These are phyloP conservation scores for Earliella scabrosa DNA, from an alignment of 1,284 basidiomycete species.

Conservation along the genomic window DNA sequence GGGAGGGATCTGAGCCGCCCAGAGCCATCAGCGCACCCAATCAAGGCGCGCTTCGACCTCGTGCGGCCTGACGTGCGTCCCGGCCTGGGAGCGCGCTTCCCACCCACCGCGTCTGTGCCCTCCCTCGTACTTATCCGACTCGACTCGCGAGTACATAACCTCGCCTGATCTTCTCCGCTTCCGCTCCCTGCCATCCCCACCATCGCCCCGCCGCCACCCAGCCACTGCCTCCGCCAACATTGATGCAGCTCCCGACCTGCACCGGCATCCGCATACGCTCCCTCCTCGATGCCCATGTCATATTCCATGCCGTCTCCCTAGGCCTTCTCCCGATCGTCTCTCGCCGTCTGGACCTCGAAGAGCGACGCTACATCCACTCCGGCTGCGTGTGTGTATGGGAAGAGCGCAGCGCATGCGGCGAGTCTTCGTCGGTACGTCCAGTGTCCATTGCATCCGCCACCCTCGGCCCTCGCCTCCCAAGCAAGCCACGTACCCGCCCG, in stretches of 20 bases:
- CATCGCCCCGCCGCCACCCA: neutral
- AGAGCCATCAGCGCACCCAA: constrained; percentile 18
- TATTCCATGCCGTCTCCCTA: constrained; percentile 47
- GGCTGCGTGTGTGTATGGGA: constrained; percentile 54
- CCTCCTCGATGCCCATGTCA: constrained; percentile 45
- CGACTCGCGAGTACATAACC: constrained; percentile 14
- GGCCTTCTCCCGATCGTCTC: constrained; percentile 44
- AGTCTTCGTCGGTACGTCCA: constrained; percentile 41
- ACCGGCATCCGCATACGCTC: constrained; percentile 43
- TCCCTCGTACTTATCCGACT: constrained; percentile 6
- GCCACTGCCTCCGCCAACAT: neutral
- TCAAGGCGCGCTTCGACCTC: constrained; percentile 6
- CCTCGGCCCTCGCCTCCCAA: neutral
- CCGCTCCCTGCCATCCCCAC: neutral
- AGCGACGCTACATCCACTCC: constrained; percentile 45
- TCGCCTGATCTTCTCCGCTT: constrained; percentile 4
- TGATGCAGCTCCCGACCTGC: constrained; percentile 52
- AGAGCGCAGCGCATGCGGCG: constrained; percentile 43
- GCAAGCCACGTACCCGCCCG: neutral
- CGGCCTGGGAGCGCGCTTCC: no score
- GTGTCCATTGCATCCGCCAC: constrained; percentile 18
- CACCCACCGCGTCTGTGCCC: no score
- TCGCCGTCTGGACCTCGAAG: constrained; percentile 46
- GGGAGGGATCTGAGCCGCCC: constrained; percentile 7
- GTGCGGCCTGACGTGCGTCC: constrained; percentile 1